Base-by-base conservation (phyloP, 2,329 filamentous ascomycete species). In the Dothistroma pini region DNA sequence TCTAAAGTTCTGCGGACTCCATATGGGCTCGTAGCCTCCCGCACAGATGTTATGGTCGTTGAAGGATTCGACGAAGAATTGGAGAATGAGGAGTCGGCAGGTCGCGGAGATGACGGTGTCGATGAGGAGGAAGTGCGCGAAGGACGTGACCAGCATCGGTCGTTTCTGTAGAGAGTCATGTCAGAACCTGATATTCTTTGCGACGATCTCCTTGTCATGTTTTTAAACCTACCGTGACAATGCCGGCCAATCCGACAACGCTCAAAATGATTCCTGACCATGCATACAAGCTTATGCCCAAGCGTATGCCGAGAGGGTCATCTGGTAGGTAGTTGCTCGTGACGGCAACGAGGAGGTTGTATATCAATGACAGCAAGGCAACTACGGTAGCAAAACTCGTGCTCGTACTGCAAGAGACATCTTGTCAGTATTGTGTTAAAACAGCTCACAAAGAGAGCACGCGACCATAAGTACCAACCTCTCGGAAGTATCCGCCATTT, bases 271-370 rank as follows among this genome's bases (percentile, higher is more conserved):
- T 67, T 12, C 69, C 66, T 19, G 66, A 67, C 68, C 67, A 72
- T 22, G 68, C 68, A 56, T 72, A 72, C 12, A 65, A 55, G 16
- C 63, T 63, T 16, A 70, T 63, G 57, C 64, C 64, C 41, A 66
- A 56, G 11, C 66, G 67, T 38, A 72, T 62, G 56, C 66, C 69
- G 21, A 71, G 60, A 1, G 70, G 69, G 51, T 72, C 70, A 56
- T 68, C 62, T 21, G 70, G 69, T 3, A 72, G 56, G 50, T 70
- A 66, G 21, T 60, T 60, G 64, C 68, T 68, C 21, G 69, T 57
- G 21, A 66, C 54, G 44, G 66, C 70, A 44, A 69, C 63, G 31
- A 69, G 49, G 25, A 66, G 54, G 41, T 71, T 68, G 57, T 69
- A 71, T 21, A 67, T 47, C 54, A 67, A 54, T 56, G 70, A 63